These are phyloP conservation scores for Microsporum audouinii DNA, from an alignment of 2,329 filamentous ascomycete species.

Conservation along the genomic window DNA sequence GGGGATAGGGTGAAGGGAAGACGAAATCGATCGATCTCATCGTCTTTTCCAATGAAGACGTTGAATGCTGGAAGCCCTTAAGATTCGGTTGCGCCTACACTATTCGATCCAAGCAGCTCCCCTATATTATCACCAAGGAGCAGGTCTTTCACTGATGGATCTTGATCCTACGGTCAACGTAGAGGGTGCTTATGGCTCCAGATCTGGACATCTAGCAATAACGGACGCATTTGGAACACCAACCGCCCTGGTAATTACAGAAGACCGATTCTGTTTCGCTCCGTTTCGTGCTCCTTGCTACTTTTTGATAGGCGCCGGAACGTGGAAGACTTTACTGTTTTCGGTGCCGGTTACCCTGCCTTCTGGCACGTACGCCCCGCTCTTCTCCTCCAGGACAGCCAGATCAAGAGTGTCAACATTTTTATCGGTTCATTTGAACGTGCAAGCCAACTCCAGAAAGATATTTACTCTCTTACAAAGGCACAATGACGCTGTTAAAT, in stretches of 20 bases:
- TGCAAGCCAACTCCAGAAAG: constrained; percentile 37
- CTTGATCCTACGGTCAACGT: constrained; percentile 25
- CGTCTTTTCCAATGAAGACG: not conserved
- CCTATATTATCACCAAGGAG: not conserved
- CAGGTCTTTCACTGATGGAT: constrained; percentile 21
- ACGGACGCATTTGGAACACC: constrained; percentile 48
- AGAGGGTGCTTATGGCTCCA: constrained; percentile 28
- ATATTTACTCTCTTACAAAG: constrained; percentile 43
- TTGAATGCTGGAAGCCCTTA: not conserved
- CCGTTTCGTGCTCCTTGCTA: constrained; percentile 49
- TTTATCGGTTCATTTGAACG: constrained; percentile 55
- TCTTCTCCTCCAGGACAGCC: constrained; percentile 52
- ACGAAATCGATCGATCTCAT: not conserved
- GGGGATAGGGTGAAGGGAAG: constrained; percentile 2
- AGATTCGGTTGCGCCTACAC: not conserved
- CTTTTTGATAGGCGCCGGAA: constrained; percentile 54
- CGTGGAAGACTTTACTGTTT: constrained; percentile 68
- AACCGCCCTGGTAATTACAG: constrained; percentile 53
- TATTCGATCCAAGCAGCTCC: not conserved
- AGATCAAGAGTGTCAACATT: constrained; percentile 69
- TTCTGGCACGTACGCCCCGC: constrained; percentile 90
- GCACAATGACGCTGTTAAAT: constrained; percentile 59
- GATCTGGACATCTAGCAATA: constrained; percentile 48
- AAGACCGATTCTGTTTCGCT: constrained; percentile 60
- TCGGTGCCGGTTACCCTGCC: constrained; percentile 79